Percentiles rank a stretch among this genome's conserved stretches.
These are phyloP conservation scores for Pyrenophora tritici-repentis DNA, from an alignment of 2,329 filamentous ascomycete genomes.

Conservation along the genomic window DNA sequence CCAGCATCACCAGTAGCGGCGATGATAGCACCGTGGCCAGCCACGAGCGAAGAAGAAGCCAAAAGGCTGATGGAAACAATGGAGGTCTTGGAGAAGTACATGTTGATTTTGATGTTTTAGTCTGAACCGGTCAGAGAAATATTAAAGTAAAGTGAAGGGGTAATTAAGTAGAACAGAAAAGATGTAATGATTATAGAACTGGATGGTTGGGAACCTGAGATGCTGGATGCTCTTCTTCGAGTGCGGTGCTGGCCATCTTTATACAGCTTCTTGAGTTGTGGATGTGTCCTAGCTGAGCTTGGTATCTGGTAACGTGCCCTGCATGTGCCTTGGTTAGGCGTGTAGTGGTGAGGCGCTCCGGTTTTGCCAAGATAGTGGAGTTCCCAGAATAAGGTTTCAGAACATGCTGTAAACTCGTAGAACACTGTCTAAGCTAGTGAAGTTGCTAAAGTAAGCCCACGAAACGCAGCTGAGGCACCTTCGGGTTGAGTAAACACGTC, in stretches of 20 bases:
- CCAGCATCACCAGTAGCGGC: conserved; percentile 62
- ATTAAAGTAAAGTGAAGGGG: conserved; percentile 30
- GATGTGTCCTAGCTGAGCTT: background rate
- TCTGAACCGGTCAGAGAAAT: conserved; percentile 46
- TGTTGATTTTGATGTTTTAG: conserved; percentile 37
- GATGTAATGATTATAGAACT: conserved; percentile 42
- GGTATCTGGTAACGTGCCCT: conserved; percentile 3
- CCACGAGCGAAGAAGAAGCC: conserved; percentile 60
- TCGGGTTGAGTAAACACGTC: conserved; percentile 20
- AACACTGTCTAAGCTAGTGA: conserved; percentile 14
- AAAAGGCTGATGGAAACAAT: conserved; percentile 56
- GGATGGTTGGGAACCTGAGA: conserved; percentile 42
- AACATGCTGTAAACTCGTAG: conserved; percentile 16
- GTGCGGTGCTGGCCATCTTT: conserved; percentile 28
- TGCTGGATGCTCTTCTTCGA: conserved; percentile 37
- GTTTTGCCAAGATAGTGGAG: conserved; percentile 41
- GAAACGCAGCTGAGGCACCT: conserved; percentile 37
- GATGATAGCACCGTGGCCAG: conserved; percentile 66
- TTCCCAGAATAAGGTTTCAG: conserved; percentile 24
- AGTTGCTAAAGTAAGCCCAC: conserved; percentile 11
- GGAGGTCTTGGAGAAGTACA: conserved; percentile 50
- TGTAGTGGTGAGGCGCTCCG: conserved; percentile 22
- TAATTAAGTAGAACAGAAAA: conserved; percentile 36
- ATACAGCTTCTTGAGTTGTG: conserved; percentile 26
- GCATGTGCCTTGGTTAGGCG: conserved; percentile 15